Percentiles rank a stretch among this genome's conserved stretches.
Conservation (phyloP, 768 basidiomycete genomes). For the Termitomyces bulborhizus region DNA sequence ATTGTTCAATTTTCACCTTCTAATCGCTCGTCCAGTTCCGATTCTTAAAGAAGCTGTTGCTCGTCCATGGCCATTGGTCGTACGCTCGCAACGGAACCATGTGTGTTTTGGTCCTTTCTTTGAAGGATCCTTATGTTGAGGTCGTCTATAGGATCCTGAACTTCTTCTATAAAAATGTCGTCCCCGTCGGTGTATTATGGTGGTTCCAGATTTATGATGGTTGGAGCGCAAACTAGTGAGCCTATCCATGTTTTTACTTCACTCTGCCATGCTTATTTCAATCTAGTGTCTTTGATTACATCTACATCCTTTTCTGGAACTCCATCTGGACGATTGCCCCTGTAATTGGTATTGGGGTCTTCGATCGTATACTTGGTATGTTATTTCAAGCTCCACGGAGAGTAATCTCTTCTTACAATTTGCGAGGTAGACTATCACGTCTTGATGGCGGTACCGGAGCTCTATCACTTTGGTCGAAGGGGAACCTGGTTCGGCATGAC, state of each 20-base stretch:
- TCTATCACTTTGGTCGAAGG: conserved; percentile 81
- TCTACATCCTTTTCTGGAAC: conserved; percentile 95
- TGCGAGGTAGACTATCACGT: conserved; percentile 57
- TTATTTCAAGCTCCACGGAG: background rate
- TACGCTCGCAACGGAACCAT: conserved; percentile 95
- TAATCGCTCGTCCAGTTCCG: conserved; percentile 51
- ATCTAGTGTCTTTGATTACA: conserved; percentile 70
- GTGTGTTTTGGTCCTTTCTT: conserved; percentile 36
- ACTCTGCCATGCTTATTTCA: background rate
- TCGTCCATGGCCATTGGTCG: conserved; percentile 99
- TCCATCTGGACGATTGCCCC: conserved; percentile 91
- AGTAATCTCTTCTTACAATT: background rate
- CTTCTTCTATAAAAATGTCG: conserved; percentile 99
- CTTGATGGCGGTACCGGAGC: conserved; percentile 85
- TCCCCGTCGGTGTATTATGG: conserved; percentile 91
- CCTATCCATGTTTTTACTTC: conserved; percentile 11
- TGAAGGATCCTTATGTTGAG: background rate
- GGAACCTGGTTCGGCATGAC: conserved; percentile 79
- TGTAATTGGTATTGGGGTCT: conserved; percentile 90
- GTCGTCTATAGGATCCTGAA: conserved; percentile 68
- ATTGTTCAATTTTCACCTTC: background rate
- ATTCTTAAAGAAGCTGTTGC: conserved; percentile 82
- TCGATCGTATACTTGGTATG: conserved; percentile 82
- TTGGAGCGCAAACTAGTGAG: conserved; percentile 94
- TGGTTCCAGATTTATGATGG: conserved; percentile 97